Evolutionary conservation across 768 basidiomycete genomes (phyloP).

Genomic region (Cystobasidium onofrii): DNA sequence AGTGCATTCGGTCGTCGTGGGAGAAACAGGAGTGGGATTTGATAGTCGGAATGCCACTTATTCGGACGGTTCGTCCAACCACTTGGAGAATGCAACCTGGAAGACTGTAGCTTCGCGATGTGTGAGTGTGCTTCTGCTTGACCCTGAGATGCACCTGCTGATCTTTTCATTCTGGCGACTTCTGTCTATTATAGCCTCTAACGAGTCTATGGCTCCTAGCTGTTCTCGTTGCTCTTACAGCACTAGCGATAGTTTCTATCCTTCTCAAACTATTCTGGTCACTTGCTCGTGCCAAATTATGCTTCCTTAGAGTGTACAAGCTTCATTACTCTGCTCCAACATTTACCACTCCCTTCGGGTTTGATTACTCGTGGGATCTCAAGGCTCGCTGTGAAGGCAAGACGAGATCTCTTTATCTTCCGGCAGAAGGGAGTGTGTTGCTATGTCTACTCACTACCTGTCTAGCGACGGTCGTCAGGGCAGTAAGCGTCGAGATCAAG

Average conservation of each 20-base stretch:
- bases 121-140: no score
- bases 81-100: not conserved
- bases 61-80: no score
- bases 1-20: not conserved
- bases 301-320: not conserved
- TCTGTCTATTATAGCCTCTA: no score
- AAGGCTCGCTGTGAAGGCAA: not conserved
- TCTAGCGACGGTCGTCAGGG: not conserved
- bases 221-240: not conserved
- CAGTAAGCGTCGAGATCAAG: not conserved
- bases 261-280: slow-evolving; percentile 8
- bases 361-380: not conserved
- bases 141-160: no score
- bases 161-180: no score
- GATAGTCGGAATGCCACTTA: not conserved
- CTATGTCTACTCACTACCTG: not conserved
- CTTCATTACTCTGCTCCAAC: not conserved
- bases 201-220: not conserved
- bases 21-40: no score
- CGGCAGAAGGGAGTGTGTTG: not conserved
- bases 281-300: slow-evolving; percentile 10
- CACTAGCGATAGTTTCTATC: not conserved
- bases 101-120: not conserved
- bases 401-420: not conserved
- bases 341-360: not conserved